These are phyloP conservation scores for Cyphellophora europaea DNA, from an alignment of 2,329 filamentous ascomycete species.

Conservation along the genomic window DNA sequence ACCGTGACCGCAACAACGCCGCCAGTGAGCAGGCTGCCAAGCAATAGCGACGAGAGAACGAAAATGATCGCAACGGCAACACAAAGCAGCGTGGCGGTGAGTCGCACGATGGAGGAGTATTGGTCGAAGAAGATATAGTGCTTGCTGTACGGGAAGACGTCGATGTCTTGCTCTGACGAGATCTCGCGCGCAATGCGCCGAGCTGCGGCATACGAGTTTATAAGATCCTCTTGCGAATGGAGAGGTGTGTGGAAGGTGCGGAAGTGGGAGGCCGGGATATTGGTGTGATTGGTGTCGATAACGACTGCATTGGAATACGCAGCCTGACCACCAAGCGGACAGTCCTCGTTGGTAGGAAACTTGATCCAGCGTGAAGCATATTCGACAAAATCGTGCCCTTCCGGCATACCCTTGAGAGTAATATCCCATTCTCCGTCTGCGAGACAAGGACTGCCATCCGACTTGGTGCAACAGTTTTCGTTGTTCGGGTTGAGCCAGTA, in stretches of 20 bases:
- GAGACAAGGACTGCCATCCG: conserved; percentile 67
- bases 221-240: conserved; percentile 84
- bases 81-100: conserved; percentile 71
- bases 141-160: conserved; percentile 92
- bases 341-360: conserved; percentile 70
- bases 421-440: conserved; percentile 77
- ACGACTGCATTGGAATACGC: conserved; percentile 80
- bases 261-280: conserved; percentile 79
- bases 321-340: conserved; percentile 79
- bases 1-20: conserved; percentile 78
- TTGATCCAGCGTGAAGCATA: conserved; percentile 78
- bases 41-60: conserved; percentile 64
- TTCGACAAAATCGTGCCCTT: conserved; percentile 79
- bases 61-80: conserved; percentile 82
- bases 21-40: conserved; percentile 76
- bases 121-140: conserved; percentile 99
- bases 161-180: conserved; percentile 58
- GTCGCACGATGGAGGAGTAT: conserved; percentile 72
- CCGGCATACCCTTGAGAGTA: conserved; percentile 81
- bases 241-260: conserved; percentile 81
- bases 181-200: conserved; percentile 78
- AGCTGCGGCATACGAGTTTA: conserved; percentile 78
- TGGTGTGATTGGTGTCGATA: conserved; percentile 57
- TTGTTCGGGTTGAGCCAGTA: conserved; percentile 87
- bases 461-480: conserved; percentile 60